These are phyloP conservation scores for Clonostachys chloroleuca DNA, from an alignment of 2,329 filamentous ascomycete species.

Conservation along the genomic window DNA sequence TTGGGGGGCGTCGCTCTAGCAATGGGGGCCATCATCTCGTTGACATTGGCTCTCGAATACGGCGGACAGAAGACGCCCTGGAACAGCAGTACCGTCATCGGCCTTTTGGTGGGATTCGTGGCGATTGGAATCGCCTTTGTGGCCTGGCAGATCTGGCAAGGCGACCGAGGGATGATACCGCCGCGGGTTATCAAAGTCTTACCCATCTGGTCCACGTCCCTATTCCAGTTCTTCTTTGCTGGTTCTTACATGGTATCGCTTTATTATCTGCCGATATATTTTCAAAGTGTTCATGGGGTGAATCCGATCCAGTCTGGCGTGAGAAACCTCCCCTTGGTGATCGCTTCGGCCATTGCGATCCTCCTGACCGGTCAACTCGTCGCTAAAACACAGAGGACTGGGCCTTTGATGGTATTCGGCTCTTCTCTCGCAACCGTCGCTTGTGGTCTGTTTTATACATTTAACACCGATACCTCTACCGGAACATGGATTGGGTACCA, in stretches of 20 bases:
- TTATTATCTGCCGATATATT: constrained; percentile 40
- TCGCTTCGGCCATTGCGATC: constrained; percentile 1
- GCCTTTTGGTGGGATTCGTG: constrained; percentile 43
- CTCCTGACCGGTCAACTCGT: constrained; percentile 15
- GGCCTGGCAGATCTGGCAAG: background rate
- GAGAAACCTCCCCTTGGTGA: constrained; percentile 3
- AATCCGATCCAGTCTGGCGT: constrained; percentile 2
- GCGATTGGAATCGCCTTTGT: constrained; percentile 39
- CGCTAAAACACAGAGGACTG: constrained; percentile 17
- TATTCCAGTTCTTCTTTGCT: constrained; percentile 21
- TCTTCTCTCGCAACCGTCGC: constrained; percentile 18
- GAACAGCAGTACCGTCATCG: constrained; percentile 41
- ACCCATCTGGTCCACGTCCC: constrained; percentile 5
- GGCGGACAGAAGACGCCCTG: constrained; percentile 47
- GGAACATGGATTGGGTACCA: constrained; percentile 6
- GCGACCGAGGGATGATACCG: background rate
- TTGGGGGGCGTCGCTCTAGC: constrained; percentile 40
- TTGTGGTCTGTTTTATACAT: constrained; percentile 24
- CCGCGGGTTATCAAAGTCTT: background rate
- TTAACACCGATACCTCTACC: background rate
- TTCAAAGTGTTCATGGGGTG: constrained; percentile 35
- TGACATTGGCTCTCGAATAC: constrained; percentile 53
- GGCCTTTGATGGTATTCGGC: constrained; percentile 28
- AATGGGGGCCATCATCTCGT: constrained; percentile 43
- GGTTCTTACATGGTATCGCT: constrained; percentile 2